Conservation (phyloP, 225 moss, liverwort and hornwort genomes). For the Pleurozium schreberi region DNA sequence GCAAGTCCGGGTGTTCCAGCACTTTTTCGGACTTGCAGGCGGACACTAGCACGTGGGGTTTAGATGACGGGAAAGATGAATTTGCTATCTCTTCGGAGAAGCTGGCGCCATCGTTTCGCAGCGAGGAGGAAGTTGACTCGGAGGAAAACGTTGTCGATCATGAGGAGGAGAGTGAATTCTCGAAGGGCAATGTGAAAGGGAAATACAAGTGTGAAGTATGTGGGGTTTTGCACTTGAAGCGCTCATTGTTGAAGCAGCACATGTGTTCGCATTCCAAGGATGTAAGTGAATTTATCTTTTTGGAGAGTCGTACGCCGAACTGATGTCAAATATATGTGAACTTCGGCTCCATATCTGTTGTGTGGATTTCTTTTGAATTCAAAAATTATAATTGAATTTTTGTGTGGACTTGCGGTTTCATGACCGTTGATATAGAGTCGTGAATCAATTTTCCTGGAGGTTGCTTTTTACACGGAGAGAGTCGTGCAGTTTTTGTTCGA, state of each 20-base stretch:
- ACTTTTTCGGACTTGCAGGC: neutral
- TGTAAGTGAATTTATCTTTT: neutral
- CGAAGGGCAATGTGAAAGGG: neutral
- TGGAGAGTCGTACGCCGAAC: neutral
- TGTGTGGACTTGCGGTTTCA: neutral
- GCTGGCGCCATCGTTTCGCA: neutral
- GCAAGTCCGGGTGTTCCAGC: neutral
- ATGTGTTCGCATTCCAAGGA: constrained; percentile 3
- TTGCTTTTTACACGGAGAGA: neutral
- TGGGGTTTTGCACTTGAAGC: neutral
- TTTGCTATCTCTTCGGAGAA: neutral
- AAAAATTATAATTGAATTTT: no score
- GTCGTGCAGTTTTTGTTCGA: neutral
- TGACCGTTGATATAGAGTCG: neutral
- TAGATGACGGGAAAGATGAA: neutral
- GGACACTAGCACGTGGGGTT: neutral
- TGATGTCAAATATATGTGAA: no score
- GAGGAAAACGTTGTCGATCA: neutral
- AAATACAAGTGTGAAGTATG: neutral
- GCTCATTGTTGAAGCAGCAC: constrained; percentile 13
- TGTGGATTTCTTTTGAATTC: neutral
- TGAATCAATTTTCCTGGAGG: neutral
- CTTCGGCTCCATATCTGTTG: neutral
- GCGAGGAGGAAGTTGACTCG: neutral
- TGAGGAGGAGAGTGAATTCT: neutral